Conservation (phyloP, 176 grass and related monocot genomes). For the Urochloa ruziziensis region DNA sequence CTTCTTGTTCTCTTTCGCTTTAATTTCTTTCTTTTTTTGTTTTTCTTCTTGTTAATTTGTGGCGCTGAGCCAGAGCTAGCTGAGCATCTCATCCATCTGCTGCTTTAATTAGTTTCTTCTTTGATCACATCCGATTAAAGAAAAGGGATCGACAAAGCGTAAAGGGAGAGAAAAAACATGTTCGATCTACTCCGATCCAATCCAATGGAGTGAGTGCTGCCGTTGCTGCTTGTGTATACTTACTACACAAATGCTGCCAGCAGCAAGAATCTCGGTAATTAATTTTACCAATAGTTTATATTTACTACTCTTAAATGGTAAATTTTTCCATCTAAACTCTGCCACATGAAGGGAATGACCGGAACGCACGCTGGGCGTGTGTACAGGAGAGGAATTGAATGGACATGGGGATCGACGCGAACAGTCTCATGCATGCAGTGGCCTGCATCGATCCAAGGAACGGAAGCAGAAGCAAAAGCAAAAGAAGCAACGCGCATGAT, state of each 20-base stretch:
- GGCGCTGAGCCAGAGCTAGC: not conserved
- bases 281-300: no score
- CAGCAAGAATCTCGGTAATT: no score
- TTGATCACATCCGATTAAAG: not conserved
- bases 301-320: no score
- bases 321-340: no score
- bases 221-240: no score
- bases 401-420: slow-evolving; percentile 27
- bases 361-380: no score
- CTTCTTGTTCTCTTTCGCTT: not conserved
- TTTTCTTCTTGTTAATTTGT: no score
- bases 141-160: not conserved
- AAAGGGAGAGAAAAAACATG: not conserved
- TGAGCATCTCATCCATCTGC: not conserved
- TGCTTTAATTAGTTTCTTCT: not conserved
- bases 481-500: not conserved
- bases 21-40: not conserved
- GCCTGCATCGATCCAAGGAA: not conserved
- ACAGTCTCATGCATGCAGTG: slow-evolving; percentile 25
- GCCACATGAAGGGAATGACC: no score
- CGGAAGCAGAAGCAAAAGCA: not conserved
- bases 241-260: no score
- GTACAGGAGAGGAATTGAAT: not conserved
- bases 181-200: no score
- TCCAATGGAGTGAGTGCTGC: no score